phyloP scores from a whole-genome alignment of 1,284 basidiomycete genomes.

The Inonotus hispidus region DNA sequence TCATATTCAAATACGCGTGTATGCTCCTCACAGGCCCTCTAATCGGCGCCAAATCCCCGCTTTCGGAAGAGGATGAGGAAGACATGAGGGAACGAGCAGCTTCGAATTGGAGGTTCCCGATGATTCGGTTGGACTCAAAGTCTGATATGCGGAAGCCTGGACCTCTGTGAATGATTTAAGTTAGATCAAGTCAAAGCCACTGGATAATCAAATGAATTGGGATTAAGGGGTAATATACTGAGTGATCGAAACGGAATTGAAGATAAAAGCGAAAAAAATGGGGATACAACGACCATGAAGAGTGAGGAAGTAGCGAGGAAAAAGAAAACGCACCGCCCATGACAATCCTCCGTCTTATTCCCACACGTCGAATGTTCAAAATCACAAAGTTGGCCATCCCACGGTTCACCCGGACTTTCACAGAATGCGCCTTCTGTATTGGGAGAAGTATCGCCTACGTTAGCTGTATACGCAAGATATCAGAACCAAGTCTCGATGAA shows the following conservation, averaged over 20 bases:
- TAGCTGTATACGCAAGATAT: slow-evolving; percentile 39
- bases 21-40: slow-evolving; percentile 58
- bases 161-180: slow-evolving; percentile 38
- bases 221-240: not conserved
- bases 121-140: slow-evolving; percentile 66
- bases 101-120: slow-evolving; percentile 60
- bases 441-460: slow-evolving; percentile 73
- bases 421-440: slow-evolving; percentile 76
- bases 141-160: slow-evolving; percentile 69
- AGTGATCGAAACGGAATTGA: no score
- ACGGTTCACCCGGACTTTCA: slow-evolving; percentile 64
- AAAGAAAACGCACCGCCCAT: slow-evolving; percentile 49
- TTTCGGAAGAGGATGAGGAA: slow-evolving; percentile 9
- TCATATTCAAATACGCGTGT: slow-evolving; percentile 68
- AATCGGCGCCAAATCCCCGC: slow-evolving; percentile 29
- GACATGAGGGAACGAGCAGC: slow-evolving; percentile 60
- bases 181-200: not conserved
- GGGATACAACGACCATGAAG: not conserved
- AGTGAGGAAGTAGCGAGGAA: not conserved
- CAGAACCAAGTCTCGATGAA: no score
- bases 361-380: slow-evolving; percentile 70
- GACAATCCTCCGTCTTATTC: slow-evolving; percentile 60
- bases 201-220: no score
- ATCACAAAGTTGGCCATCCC: slow-evolving; percentile 61
- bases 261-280: no score